Conservation (phyloP, 2,329 filamentous ascomycete species). For the Trematosphaeria pertusa region DNA sequence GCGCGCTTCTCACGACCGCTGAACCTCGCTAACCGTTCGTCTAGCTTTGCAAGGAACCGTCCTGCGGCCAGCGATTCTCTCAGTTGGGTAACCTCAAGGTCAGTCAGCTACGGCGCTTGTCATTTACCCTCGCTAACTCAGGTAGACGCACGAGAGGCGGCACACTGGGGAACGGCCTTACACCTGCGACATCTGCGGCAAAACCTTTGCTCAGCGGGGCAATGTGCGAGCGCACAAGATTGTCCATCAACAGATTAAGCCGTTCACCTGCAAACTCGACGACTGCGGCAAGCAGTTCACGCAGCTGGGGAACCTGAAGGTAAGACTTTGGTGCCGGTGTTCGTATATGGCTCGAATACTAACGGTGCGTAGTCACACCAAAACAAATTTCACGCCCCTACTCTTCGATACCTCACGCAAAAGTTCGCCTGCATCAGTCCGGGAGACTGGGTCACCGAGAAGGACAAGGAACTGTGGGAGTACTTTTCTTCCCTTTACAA, state of each 20-base stretch:
- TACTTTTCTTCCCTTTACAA: conserved; percentile 93
- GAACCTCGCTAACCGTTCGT: conserved; percentile 17
- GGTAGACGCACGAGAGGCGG: conserved; percentile 80
- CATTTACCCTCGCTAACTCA: conserved; percentile 16
- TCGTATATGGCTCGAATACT: conserved; percentile 12
- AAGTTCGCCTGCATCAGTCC: conserved; percentile 72
- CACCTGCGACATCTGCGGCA: conserved; percentile 78
- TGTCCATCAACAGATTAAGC: conserved; percentile 79
- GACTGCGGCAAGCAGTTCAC: conserved; percentile 88
- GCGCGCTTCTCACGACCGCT: conserved; percentile 37
- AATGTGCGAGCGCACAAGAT: conserved; percentile 85
- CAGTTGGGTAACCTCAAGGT: conserved; percentile 92
- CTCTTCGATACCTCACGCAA: conserved; percentile 71
- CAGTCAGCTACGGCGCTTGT: conserved; percentile 29
- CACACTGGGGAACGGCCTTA: conserved; percentile 90
- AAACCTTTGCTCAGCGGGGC: conserved; percentile 83
- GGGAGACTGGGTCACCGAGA: conserved; percentile 67
- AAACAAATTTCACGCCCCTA: conserved; percentile 88
- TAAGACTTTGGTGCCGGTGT: too few species aligned
- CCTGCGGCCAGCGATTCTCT: conserved; percentile 82
- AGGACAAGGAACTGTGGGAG: conserved; percentile 79
- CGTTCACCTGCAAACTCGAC: conserved; percentile 81
- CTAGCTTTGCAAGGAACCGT: conserved; percentile 70
- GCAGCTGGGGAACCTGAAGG: conserved; percentile 91
- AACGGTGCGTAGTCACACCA: conserved; percentile 72